Conservation (phyloP, 2,329 filamentous ascomycete genomes). For the Cladobotryum protrusum region DNA sequence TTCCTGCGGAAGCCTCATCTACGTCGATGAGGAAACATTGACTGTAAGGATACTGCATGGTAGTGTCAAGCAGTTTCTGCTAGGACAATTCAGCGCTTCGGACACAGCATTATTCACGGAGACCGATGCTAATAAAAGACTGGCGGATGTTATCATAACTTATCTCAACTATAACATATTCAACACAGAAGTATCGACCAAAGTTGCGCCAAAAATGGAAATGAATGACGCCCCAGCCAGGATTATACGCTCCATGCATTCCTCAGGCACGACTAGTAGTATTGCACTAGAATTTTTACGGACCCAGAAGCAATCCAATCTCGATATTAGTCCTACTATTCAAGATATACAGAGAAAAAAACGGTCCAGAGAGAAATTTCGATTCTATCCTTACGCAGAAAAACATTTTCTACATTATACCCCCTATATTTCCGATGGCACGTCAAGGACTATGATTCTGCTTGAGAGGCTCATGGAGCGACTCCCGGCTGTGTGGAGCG, state of each 20-base stretch:
- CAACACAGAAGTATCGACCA: background rate
- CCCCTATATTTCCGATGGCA: too few relatives aligned
- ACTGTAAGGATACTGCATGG: constrained; percentile 28
- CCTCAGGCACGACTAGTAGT: background rate
- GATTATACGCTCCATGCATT: background rate
- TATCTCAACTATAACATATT: constrained; percentile 19
- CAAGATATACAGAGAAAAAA: too few relatives aligned
- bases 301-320: too few relatives aligned
- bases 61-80: constrained; percentile 29
- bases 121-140: constrained; percentile 13
- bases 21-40: constrained; percentile 28
- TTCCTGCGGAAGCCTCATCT: constrained; percentile 29
- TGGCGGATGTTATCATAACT: constrained; percentile 22
- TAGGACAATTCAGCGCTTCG: constrained; percentile 14
- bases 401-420: too few relatives aligned
- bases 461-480: too few relatives aligned
- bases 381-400: too few relatives aligned
- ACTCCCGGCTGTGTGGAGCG: too few relatives aligned
- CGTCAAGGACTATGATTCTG: too few relatives aligned
- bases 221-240: background rate
- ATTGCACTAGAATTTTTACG: too few relatives aligned
- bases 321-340: too few relatives aligned
- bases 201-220: background rate
- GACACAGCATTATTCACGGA: background rate
- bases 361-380: too few relatives aligned